Evolutionary conservation across 164 flowering plant genomes (phyloP).

Genomic region (Berberis thunbergii): DNA sequence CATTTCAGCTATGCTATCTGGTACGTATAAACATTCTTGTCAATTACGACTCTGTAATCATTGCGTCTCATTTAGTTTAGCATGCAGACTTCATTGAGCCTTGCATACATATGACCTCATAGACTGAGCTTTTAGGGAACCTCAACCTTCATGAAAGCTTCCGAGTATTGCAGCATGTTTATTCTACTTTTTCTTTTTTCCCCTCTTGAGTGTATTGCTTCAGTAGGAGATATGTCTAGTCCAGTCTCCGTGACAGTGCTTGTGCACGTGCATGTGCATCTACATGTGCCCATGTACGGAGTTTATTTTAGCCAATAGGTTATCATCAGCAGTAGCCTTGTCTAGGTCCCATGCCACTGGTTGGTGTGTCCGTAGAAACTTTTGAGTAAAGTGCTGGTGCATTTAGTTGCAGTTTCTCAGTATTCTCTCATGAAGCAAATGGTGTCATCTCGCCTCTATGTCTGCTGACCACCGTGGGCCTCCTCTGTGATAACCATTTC

Average conservation of each 20-base stretch:
- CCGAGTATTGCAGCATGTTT: no score
- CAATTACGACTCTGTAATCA: neutral
- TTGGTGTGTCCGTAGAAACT: slow-evolving; percentile 68
- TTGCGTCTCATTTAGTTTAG: neutral
- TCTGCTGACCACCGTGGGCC: slow-evolving; percentile 99
- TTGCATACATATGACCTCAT: neutral
- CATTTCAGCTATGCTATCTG: slow-evolving; percentile 91
- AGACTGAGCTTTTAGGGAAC: neutral
- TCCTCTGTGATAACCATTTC: slow-evolving; percentile 89
- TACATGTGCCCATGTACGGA: no score
- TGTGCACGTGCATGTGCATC: no score
- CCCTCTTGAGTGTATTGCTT: neutral
- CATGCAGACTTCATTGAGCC: neutral
- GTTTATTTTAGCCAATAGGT: slow-evolving; percentile 38
- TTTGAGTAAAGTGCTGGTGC: slow-evolving; percentile 91
- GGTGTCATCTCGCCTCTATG: slow-evolving; percentile 92
- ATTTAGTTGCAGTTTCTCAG: slow-evolving; percentile 99
- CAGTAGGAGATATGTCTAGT: no score
- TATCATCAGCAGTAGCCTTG: slow-evolving; percentile 90
- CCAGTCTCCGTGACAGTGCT: no score
- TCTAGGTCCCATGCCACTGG: slow-evolving; percentile 72
- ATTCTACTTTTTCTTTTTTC: neutral
- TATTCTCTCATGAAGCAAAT: slow-evolving; percentile 95
- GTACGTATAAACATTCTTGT: slow-evolving; percentile 25
- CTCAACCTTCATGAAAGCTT: neutral